phyloP scores from a whole-genome alignment of 1,284 basidiomycete species.

The Cystobasidium sp. region DNA sequence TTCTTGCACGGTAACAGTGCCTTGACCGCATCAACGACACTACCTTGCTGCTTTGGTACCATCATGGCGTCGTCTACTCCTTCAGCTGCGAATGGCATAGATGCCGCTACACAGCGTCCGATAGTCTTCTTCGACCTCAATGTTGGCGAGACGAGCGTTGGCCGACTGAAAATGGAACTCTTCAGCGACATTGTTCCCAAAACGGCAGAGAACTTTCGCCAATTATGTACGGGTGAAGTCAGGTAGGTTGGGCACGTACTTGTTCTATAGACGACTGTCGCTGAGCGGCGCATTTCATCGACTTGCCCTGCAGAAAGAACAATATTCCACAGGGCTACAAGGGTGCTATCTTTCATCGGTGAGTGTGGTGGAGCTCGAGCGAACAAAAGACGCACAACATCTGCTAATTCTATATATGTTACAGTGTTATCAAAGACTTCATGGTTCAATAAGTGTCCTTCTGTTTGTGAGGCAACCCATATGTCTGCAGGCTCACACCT shows the following conservation, averaged over 20 bases:
- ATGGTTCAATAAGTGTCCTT: conserved; percentile 49
- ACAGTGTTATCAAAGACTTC: conserved; percentile 55
- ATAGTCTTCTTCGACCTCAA: conserved; percentile 90
- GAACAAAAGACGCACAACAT: neutral
- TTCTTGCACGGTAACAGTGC: neutral
- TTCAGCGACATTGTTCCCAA: conserved; percentile 83
- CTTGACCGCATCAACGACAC: too few species aligned
- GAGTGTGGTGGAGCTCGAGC: conserved; percentile 54
- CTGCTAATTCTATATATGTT: too few species aligned
- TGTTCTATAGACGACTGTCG: neutral
- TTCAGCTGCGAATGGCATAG: conserved; percentile 34
- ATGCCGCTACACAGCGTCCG: conserved; percentile 60
- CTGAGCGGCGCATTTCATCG: neutral
- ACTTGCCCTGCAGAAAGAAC: conserved; percentile 51
- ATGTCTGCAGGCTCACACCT: conserved; percentile 1
- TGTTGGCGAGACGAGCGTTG: conserved; percentile 65
- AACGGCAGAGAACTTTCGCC: conserved; percentile 76
- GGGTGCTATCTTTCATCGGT: conserved; percentile 76
- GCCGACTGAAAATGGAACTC: conserved; percentile 81
- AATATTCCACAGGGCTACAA: conserved; percentile 58
- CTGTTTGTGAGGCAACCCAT: neutral
- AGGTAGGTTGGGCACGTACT: conserved; percentile 62
- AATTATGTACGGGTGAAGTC: conserved; percentile 78
- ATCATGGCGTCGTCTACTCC: conserved; percentile 36
- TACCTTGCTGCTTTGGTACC: neutral